These are phyloP conservation scores for Hevea brasiliensis DNA, from an alignment of 345 rosid genomes.

Conservation along the genomic window DNA sequence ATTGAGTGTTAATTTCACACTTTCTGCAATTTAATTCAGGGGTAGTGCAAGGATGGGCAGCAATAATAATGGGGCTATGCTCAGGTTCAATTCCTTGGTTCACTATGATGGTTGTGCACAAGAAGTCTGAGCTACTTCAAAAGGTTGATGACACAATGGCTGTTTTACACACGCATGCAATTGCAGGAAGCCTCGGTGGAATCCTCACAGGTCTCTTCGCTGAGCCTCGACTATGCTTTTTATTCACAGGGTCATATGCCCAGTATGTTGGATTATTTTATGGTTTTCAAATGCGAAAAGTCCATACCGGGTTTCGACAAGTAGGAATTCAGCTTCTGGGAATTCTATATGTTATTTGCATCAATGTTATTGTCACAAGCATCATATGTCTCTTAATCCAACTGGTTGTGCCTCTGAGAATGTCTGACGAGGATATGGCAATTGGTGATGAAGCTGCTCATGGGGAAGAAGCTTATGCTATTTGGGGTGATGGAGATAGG, in stretches of 20 bases:
- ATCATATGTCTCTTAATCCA: constrained; percentile 35
- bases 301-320: constrained; percentile 33
- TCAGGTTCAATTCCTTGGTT: constrained; percentile 58
- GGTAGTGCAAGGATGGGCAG: constrained; percentile 56
- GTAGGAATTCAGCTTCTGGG: constrained; percentile 40
- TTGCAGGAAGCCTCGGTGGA: constrained; percentile 50
- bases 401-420: constrained; percentile 37
- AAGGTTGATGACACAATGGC: constrained; percentile 58
- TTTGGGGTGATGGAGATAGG: constrained; percentile 41
- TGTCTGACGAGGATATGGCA: constrained; percentile 52
- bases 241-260: constrained; percentile 14
- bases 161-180: constrained; percentile 52
- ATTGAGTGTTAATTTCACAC: too few species aligned
- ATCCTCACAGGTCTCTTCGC: constrained; percentile 45
- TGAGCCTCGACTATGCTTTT: constrained; percentile 32
- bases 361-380: constrained; percentile 36
- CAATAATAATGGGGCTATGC: constrained; percentile 47
- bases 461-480: constrained; percentile 46
- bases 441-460: constrained; percentile 45
- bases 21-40: constrained; percentile 21
- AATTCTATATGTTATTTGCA: constrained; percentile 19
- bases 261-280: constrained; percentile 41
- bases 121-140: constrained; percentile 37
- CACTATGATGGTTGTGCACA: constrained; percentile 56
- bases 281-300: constrained; percentile 29